These are phyloP conservation scores for Gardenia jasminoides DNA, from an alignment of 257 asterid species.

Conservation along the genomic window DNA sequence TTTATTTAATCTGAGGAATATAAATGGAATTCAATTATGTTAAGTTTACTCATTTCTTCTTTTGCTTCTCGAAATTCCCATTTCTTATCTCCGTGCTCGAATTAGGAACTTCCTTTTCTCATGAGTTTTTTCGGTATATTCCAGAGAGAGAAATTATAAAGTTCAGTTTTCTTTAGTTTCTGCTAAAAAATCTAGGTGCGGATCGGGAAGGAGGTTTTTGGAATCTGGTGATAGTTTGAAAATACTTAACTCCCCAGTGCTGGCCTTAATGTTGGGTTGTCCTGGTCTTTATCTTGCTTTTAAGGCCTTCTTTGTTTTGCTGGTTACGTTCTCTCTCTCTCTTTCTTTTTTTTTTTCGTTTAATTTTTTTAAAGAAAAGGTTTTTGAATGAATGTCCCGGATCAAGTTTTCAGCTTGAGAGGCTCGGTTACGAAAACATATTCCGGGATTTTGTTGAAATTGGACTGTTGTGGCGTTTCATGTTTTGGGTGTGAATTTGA, in stretches of 20 bases:
- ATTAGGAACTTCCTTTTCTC: background rate
- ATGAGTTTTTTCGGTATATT: background rate
- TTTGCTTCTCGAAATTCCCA: background rate
- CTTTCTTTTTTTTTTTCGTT: too few species aligned
- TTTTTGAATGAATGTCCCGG: too few species aligned
- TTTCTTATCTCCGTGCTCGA: background rate
- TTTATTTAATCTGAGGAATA: background rate
- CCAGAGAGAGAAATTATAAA: background rate
- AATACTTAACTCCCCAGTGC: background rate
- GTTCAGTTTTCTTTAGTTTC: background rate
- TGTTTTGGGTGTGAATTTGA: background rate
- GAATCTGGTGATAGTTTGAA: background rate
- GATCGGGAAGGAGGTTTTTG: background rate
- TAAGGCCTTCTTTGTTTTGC: background rate
- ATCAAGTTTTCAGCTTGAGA: background rate
- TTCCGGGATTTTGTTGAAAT: background rate
- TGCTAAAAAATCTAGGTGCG: background rate
- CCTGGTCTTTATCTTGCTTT: background rate
- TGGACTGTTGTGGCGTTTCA: background rate
- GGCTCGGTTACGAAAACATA: background rate
- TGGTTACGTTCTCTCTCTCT: background rate
- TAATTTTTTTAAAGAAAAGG: background rate
- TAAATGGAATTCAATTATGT: background rate
- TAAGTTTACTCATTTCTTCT: background rate
- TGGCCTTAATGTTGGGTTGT: background rate